Conservation (phyloP, 495 filamentous ascomycete genomes). For the Tetracladium setigerum region DNA sequence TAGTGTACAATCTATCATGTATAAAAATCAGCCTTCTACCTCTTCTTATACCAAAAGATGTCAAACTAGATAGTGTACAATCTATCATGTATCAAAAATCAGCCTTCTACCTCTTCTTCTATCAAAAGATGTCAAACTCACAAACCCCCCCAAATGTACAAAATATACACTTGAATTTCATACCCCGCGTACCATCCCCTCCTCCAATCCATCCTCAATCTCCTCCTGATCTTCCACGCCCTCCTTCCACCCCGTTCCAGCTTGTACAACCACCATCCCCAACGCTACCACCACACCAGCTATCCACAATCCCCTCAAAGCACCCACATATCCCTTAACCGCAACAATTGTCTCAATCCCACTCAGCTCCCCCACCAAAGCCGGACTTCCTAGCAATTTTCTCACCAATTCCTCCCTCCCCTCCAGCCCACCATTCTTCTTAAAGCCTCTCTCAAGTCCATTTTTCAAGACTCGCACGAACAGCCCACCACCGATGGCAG, state of each 20-base stretch:
- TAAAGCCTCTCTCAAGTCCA: conserved; percentile 50
- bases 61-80: too few relatives aligned
- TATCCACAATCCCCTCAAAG: conserved; percentile 49
- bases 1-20: too few relatives aligned
- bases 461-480: conserved; percentile 55
- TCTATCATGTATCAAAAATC: too few relatives aligned
- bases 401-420: conserved; percentile 47
- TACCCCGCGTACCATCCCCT: conserved; percentile 8
- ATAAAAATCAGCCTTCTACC: too few relatives aligned
- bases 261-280: conserved; percentile 50
- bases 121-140: too few relatives aligned
- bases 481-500: conserved; percentile 67
- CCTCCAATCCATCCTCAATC: conserved; percentile 12
- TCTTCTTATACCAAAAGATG: too few relatives aligned
- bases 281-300: conserved; percentile 47
- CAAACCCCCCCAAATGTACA: too few relatives aligned
- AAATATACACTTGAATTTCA: too few relatives aligned
- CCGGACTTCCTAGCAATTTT: conserved; percentile 61
- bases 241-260: conserved; percentile 60
- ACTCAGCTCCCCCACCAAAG: conserved; percentile 43
- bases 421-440: conserved; percentile 34
- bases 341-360: conserved; percentile 53
- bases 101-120: too few relatives aligned
- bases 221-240: background rate
- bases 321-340: conserved; percentile 51